Base-by-base conservation (phyloP, 2,329 filamentous ascomycete species). In the Aspergillus viridinutans region DNA sequence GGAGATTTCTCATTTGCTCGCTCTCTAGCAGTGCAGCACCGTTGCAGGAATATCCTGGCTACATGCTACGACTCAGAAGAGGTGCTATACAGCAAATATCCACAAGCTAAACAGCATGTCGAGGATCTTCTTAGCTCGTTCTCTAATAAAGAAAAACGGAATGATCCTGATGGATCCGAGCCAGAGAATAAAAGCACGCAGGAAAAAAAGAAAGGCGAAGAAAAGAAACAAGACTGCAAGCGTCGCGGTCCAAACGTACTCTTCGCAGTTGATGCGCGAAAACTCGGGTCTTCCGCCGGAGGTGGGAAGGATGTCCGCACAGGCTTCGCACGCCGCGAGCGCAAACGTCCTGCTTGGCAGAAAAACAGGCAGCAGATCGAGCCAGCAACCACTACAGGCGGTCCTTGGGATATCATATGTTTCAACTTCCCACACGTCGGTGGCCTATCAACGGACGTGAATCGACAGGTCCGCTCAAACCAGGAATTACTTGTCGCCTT, bases 401-500 rank as follows among this genome's bases (percentile, higher is more conserved):
- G 75, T 3, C 74, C 78, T 3, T 92, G 89, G 81, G 87, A 96
- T 72, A 83, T 85, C 56, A 87, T 97, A 60, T 81, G 93, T 63
- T 99, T 97, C 84, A 96, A 97, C 80, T 99, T 99, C 74, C 94
- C 94, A 38, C 94, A 99, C 77, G 89, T 95, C 3, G 94, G 94
- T 61, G 94, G 94, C 49, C 87, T 95, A 67, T 89, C 85, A 62
- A 97, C 89, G 65, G 92, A 97, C 77, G 89, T 97, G 55, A 97
- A 97, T 78, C 83, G 94, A 38, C 94, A 99, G 76, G 92, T 97
- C 14, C 86, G 94, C 56, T 85, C 90, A 72, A 97, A 99, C 77
- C 92, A 96, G 75, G 77, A 80, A 57, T 69, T 81, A 9, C 68
- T 81, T 6, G 78, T 81, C 25, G 72, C 70, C 1, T 81, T 81